Base-by-base conservation (phyloP, 495 filamentous ascomycete species). In the Aspergillus sparsus region DNA sequence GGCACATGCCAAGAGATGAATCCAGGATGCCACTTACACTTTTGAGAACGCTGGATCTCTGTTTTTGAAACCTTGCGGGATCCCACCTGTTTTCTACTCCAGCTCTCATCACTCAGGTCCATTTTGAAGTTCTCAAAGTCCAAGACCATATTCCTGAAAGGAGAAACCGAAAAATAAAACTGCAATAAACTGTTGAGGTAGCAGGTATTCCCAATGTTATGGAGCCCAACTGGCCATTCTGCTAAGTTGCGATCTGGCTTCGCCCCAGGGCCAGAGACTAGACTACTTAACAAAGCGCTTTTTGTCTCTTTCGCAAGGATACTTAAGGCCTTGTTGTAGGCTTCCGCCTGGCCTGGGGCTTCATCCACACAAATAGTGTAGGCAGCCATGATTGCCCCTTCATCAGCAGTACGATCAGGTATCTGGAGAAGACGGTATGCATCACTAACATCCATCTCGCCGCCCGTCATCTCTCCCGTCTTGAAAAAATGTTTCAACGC, bases 161-260 rank as follows among this genome's bases (percentile, higher is more conserved):
- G 87, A 53, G 85, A 87, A 42, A 99, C 83, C 1, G 92, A 92
- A 68, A 94, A 97, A 68, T 95, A 92, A 66, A 95, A 98, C 66
- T 99, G 94, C 11, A 99, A 75, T 34, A 99, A 81, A 70, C 94
- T 98, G 75, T 98, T 98, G 41, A 99, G 83, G 65, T 99, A 99
- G 72, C 94, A 99, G 1, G 94, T 99, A 63, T 97, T 97, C 44
- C 93, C 92, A 61, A 97, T 93, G 62, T 98, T 99, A 44, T 85
- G 83, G 11, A 98, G 80, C 0, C 94, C 94, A 53, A 93, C 87
- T 7, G 93, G 92, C 77, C 86, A 86, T 12, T 84, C 77, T 1
- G 69, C 62, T 18, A 76, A 53, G 52, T 75, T 62, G 36, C 68
- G 68, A 61, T 70, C 71, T 7, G 73, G 53, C 55, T 78, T 69